phyloP scores from a whole-genome alignment of 306 rosid genomes.

The Fagus crenata region DNA sequence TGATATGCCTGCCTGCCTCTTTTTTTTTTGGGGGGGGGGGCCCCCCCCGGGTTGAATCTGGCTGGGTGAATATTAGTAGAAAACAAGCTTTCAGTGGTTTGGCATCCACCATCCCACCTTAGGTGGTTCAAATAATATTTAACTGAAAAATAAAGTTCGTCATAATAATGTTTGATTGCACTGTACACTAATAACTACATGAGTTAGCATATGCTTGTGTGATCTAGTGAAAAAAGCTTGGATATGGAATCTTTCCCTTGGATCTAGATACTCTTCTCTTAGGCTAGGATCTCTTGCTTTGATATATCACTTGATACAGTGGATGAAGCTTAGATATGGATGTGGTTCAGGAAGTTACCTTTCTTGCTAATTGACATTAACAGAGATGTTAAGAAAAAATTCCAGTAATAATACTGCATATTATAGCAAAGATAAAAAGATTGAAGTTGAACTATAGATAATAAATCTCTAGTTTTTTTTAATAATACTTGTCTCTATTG shows the following conservation, averaged over 20 bases:
- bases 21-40: not conserved
- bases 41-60: not conserved
- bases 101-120: not conserved
- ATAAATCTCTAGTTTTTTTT: not conserved
- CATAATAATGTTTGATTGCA: not conserved
- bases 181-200: not conserved
- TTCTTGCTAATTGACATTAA: not conserved
- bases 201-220: not conserved
- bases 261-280: not conserved
- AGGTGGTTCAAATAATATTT: not conserved
- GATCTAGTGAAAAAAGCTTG: not conserved
- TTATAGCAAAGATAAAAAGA: not conserved
- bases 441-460: not conserved
- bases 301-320: not conserved
- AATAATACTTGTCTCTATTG: no score
- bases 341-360: conserved; percentile 3
- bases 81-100: not conserved
- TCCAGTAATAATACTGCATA: no score
- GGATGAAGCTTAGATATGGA: not conserved
- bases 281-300: not conserved
- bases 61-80: not conserved
- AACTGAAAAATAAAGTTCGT: not conserved
- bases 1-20: not conserved
- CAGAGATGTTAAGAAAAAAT: not conserved
- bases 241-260: not conserved